Evolutionary conservation across 2,329 filamentous ascomycete genomes (phyloP).

Genomic region (Colletotrichum euphorbiae): DNA sequence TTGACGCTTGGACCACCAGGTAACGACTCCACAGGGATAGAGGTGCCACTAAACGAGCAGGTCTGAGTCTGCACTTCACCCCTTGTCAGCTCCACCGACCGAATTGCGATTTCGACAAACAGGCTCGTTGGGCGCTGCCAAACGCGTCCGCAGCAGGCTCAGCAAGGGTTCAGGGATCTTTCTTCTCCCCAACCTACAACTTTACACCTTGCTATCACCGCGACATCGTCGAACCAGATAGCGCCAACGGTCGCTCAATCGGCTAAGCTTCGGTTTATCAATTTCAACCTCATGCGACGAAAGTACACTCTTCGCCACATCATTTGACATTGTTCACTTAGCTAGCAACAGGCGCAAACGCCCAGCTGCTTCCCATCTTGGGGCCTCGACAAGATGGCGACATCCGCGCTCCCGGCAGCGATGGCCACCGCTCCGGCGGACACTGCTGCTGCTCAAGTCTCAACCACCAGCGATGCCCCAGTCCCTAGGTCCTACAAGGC

Average conservation of each 20-base stretch:
- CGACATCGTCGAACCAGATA: neutral
- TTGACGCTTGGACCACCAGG: neutral
- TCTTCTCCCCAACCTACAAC: neutral
- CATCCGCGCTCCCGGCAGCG: slow-evolving; percentile 15
- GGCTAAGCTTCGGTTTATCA: neutral
- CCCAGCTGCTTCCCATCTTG: neutral
- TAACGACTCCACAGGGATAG: slow-evolving; percentile 8
- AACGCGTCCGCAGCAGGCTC: slow-evolving; percentile 31
- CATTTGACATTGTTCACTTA: no score
- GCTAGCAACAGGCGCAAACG: neutral
- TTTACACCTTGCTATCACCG: neutral
- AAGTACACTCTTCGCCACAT: no score
- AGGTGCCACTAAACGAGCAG: slow-evolving; percentile 20
- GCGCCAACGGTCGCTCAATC: neutral
- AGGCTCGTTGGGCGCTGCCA: slow-evolving; percentile 2
- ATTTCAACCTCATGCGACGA: neutral
- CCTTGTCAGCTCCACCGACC: slow-evolving; percentile 20
- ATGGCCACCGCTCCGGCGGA: slow-evolving; percentile 1
- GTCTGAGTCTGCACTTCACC: neutral
- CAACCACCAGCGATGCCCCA: slow-evolving; percentile 7
- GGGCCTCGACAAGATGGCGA: slow-evolving; percentile 22
- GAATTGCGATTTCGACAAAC: slow-evolving; percentile 24
- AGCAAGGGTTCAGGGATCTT: slow-evolving; percentile 20
- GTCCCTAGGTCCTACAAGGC: slow-evolving; percentile 70
- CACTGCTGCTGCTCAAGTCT: neutral